Percentiles rank a stretch among this genome's conserved stretches.
phyloP scores from a whole-genome alignment of 2,329 filamentous ascomycete genomes.

The Penicillium sp. region DNA sequence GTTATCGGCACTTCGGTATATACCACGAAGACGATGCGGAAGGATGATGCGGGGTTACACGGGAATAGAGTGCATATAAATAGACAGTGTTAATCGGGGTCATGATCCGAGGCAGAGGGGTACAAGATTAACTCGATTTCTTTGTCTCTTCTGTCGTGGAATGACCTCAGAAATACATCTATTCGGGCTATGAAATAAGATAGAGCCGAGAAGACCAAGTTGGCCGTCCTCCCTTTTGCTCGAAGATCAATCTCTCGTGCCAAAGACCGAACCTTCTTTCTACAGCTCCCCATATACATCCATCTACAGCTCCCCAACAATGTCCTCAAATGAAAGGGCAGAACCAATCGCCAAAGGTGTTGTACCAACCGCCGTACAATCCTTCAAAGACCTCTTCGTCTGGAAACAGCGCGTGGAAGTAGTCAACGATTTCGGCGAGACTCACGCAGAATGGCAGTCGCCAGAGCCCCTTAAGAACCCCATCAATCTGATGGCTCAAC shows the following conservation, averaged over 20 bases:
- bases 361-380: slow-evolving; percentile 63
- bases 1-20: slow-evolving; percentile 6
- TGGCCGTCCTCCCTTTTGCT: too few relatives aligned
- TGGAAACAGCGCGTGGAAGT: slow-evolving; percentile 71
- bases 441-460: slow-evolving; percentile 64
- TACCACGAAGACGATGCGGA: slow-evolving; percentile 14
- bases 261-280: background rate
- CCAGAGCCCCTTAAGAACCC: slow-evolving; percentile 69
- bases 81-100: background rate
- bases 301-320: background rate
- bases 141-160: background rate
- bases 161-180: too few relatives aligned
- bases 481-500: slow-evolving; percentile 63
- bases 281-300: background rate
- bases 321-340: slow-evolving; percentile 50
- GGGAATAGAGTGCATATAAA: slow-evolving; percentile 11
- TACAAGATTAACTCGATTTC: background rate
- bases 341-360: slow-evolving; percentile 67
- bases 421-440: slow-evolving; percentile 57
- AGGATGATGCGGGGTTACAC: slow-evolving; percentile 9
- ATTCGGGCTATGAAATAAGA: too few relatives aligned
- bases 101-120: background rate
- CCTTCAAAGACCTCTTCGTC: slow-evolving; percentile 63
- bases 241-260: too few relatives aligned
- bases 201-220: too few relatives aligned